Conservation (phyloP, 345 rosid species). For the Gossypium herbaceum region DNA sequence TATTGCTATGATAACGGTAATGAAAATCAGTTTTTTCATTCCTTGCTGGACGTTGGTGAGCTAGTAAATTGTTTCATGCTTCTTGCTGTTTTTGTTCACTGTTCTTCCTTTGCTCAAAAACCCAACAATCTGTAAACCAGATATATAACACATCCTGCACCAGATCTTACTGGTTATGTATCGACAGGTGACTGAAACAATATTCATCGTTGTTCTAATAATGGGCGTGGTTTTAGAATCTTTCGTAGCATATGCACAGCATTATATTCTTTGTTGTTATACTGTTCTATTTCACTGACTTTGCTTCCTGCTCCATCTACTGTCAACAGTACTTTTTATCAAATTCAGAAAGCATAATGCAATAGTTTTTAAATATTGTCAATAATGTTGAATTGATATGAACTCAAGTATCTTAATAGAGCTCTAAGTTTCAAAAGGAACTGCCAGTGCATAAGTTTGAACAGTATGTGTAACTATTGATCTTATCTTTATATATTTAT, state of each 20-base stretch:
- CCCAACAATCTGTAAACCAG: constrained; percentile 35
- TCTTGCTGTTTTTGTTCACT: too few relatives aligned
- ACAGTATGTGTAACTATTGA: not conserved
- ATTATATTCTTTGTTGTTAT: not conserved
- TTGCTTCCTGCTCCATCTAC: not conserved
- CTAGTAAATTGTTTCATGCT: too few relatives aligned
- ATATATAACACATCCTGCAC: constrained; percentile 95
- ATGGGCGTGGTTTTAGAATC: not conserved
- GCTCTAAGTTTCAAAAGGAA: not conserved
- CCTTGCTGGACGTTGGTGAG: too few relatives aligned
- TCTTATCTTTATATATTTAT: not conserved
- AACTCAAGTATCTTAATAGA: not conserved
- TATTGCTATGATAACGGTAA: too few relatives aligned
- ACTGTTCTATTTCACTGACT: not conserved
- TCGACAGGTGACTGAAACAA: constrained; percentile 49
- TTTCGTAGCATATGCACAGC: not conserved
- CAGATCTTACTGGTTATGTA: constrained; percentile 99
- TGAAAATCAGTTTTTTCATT: too few relatives aligned
- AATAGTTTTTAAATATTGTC: not conserved
- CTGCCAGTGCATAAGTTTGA: not conserved
- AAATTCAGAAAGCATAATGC: not conserved
- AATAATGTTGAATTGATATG: not conserved
- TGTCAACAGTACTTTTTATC: not conserved
- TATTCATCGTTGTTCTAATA: not conserved
- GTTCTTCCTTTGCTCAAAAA: too few relatives aligned